Evolutionary conservation across 345 rosid species (phyloP).

Genomic region (Moricandia moricandioides): DNA sequence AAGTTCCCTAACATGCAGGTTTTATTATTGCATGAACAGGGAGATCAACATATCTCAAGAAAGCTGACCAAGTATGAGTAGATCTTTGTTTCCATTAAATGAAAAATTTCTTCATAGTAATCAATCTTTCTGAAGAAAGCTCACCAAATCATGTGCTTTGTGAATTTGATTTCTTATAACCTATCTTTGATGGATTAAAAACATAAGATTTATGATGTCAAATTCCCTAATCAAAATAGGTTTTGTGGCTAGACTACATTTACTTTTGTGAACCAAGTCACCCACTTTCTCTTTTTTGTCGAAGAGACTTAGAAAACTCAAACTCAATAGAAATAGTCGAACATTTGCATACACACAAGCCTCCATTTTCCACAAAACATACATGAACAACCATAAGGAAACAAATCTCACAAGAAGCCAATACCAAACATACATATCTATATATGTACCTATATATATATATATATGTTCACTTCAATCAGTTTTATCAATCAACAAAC

Average conservation of each 20-base stretch:
- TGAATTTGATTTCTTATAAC: neutral
- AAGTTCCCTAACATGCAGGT: neutral
- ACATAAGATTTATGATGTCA: neutral
- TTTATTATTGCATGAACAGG: neutral
- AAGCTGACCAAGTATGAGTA: neutral
- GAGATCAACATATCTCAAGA: neutral
- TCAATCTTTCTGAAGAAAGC: neutral
- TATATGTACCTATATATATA: too few relatives aligned
- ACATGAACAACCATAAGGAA: neutral
- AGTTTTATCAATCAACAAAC: constrained; percentile 11
- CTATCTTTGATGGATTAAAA: neutral
- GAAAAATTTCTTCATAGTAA: neutral
- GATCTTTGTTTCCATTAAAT: neutral
- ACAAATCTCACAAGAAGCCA: neutral
- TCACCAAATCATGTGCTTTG: neutral
- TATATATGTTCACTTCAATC: neutral
- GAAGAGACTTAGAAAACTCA: neutral
- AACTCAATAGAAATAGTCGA: neutral
- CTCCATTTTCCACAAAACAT: neutral
- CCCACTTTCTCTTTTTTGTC: neutral
- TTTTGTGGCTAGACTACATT: neutral
- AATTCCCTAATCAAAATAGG: neutral
- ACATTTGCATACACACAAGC: neutral
- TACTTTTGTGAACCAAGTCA: neutral
- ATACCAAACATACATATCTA: neutral